Evolutionary conservation across 2,329 filamentous ascomycete species (phyloP).

Genomic region (Ceratocystis cacaofunesta): DNA sequence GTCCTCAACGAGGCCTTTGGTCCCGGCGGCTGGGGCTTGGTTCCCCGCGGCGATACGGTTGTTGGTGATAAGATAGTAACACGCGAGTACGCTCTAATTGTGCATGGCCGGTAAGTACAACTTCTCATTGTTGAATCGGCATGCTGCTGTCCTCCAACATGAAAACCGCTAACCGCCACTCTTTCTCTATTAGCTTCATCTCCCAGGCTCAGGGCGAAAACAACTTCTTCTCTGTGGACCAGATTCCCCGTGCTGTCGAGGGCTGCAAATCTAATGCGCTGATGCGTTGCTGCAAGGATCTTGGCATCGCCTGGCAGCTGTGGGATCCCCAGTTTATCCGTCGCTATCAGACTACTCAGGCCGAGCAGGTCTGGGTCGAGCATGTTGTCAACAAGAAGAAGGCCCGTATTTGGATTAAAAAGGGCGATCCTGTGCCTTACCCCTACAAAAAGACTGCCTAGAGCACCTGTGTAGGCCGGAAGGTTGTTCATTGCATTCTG

Average conservation of each 20-base stretch:
- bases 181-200: slow-evolving; percentile 49
- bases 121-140: background rate
- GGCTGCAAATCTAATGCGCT: slow-evolving; percentile 96
- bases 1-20: slow-evolving; percentile 86
- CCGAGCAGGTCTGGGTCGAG: slow-evolving; percentile 78
- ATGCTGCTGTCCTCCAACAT: background rate
- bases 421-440: slow-evolving; percentile 52
- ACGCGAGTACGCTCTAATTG: slow-evolving; percentile 83
- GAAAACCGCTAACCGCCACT: background rate
- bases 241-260: slow-evolving; percentile 85
- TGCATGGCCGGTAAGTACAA: slow-evolving; percentile 62
- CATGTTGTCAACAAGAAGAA: slow-evolving; percentile 76
- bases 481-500: background rate
- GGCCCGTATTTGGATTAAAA: slow-evolving; percentile 73
- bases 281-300: slow-evolving; percentile 96
- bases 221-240: slow-evolving; percentile 78
- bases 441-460: slow-evolving; percentile 34
- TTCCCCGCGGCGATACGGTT: slow-evolving; percentile 70
- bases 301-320: slow-evolving; percentile 85
- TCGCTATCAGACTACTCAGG: slow-evolving; percentile 59
- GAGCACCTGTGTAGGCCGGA: background rate
- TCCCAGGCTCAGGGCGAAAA: slow-evolving; percentile 89
- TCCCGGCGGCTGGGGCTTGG: slow-evolving; percentile 88
- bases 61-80: slow-evolving; percentile 71
- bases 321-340: slow-evolving; percentile 92